A percentile compares a stretch with the other conserved stretches of the same genome.
These are phyloP conservation scores for Zygosaccharomyces gambellarensis DNA, from an alignment of 805 yeast species.

Conservation along the genomic window DNA sequence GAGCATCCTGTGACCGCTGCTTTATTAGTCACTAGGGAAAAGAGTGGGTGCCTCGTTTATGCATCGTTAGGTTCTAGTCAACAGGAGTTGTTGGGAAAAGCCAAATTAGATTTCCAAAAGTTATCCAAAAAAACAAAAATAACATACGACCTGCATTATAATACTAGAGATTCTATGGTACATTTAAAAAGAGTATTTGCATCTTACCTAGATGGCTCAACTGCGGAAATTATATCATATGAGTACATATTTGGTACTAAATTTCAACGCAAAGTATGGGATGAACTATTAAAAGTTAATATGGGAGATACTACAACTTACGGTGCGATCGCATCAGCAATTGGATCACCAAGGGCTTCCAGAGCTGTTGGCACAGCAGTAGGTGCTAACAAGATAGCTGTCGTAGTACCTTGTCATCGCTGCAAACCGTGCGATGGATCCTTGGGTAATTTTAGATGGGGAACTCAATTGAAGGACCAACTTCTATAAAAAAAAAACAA, in stretches of 20 bases:
- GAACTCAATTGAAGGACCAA: conserved; percentile 32
- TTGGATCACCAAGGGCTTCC: conserved; percentile 32
- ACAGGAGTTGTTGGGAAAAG: conserved; percentile 9
- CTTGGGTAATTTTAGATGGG: conserved; percentile 40
- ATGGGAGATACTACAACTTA: conserved; percentile 35
- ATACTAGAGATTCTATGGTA: background rate
- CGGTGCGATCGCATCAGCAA: conserved; percentile 30
- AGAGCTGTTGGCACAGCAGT: conserved; percentile 42
- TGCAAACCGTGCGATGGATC: conserved; percentile 33
- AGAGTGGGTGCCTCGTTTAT: conserved; percentile 16
- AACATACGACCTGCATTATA: conserved; percentile 2
- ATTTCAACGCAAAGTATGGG: conserved; percentile 40
- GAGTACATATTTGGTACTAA: conserved; percentile 38
- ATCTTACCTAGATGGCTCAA: conserved; percentile 4
- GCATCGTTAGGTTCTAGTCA: conserved; percentile 19
- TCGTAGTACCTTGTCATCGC: conserved; percentile 43
- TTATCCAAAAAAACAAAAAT: conserved; percentile 18
- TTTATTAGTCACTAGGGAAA: conserved; percentile 13
- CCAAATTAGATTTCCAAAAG: conserved; percentile 12
- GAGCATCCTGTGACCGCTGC: conserved; percentile 13
- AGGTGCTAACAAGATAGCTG: conserved; percentile 38
- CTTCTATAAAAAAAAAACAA: conserved; percentile 17
- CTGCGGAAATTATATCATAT: conserved; percentile 11
- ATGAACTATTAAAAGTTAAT: conserved; percentile 27
- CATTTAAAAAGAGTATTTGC: background rate